These are phyloP conservation scores for Hypoxylon sp. DNA, from an alignment of 2,329 filamentous ascomycete species.

Conservation along the genomic window DNA sequence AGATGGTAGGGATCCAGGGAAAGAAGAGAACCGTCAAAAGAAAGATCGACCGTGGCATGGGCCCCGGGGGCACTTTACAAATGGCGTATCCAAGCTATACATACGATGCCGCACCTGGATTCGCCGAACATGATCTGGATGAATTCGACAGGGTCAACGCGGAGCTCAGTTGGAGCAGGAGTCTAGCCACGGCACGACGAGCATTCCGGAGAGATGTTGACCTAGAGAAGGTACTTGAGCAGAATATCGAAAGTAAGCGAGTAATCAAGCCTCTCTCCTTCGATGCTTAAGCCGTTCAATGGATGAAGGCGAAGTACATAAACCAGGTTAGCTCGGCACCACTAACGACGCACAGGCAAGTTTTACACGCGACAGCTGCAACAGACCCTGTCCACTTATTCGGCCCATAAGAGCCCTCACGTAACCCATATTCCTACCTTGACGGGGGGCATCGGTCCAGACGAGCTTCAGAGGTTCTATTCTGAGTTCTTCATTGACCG, in stretches of 20 bases:
- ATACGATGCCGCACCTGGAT: constrained; percentile 69
- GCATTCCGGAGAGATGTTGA: constrained; percentile 74
- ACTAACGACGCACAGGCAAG: constrained; percentile 52
- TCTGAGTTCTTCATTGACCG: constrained; percentile 71
- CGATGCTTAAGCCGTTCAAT: not conserved
- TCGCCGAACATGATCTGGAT: constrained; percentile 77
- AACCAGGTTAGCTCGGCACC: not conserved
- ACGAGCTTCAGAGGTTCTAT: constrained; percentile 72
- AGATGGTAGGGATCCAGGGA: constrained; percentile 61
- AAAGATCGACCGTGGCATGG: constrained; percentile 54
- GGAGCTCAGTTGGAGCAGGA: constrained; percentile 77
- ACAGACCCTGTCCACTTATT: constrained; percentile 70
- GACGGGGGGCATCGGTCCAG: constrained; percentile 72
- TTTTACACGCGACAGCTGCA: constrained; percentile 70
- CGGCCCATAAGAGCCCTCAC: constrained; percentile 73
- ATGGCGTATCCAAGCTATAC: constrained; percentile 57
- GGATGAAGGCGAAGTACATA: not conserved
- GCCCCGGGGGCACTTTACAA: constrained; percentile 54
- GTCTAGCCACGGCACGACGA: constrained; percentile 68
- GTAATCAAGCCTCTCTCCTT: not conserved
- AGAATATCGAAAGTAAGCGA: constrained; percentile 70
- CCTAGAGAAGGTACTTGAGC: constrained; percentile 73
- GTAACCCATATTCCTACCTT: constrained; percentile 76
- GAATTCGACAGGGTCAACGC: constrained; percentile 74
- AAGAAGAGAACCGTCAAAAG: constrained; percentile 54